Evolutionary conservation across 208 protist genomes (phyloP).

Genomic region (Trypanosoma boissoni): DNA sequence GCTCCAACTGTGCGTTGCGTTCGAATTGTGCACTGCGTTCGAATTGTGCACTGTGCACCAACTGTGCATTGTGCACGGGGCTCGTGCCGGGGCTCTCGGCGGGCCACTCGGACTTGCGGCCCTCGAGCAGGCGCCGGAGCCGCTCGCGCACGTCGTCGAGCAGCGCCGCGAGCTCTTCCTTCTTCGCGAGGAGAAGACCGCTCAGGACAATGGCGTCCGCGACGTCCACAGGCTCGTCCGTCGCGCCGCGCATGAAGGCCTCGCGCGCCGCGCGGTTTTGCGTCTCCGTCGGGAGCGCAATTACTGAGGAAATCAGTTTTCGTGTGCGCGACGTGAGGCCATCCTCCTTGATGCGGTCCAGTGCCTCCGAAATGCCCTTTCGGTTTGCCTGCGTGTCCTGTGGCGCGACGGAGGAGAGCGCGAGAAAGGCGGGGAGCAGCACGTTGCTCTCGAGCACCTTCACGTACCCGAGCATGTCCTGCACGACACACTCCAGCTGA

Average conservation of each 20-base stretch:
- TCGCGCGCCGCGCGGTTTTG: conserved; percentile 16
- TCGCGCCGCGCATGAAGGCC: conserved; percentile 17
- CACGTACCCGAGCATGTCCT: conserved; percentile 48
- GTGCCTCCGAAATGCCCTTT: neutral
- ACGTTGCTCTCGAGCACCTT: conserved; percentile 50
- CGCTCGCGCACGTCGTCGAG: conserved; percentile 21
- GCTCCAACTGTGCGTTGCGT: neutral
- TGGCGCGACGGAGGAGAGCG: conserved; percentile 26
- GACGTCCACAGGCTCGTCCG: conserved; percentile 22
- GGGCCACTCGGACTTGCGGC: conserved; percentile 5
- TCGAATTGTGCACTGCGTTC: neutral
- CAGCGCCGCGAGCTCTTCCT: conserved; percentile 26
- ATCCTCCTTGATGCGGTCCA: conserved; percentile 7
- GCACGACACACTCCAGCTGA: conserved; percentile 31
- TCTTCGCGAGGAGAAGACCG: conserved; percentile 26
- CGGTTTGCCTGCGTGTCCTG: conserved; percentile 15
- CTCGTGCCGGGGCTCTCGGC: neutral
- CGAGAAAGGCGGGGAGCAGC: conserved; percentile 40
- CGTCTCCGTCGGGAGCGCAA: conserved; percentile 6
- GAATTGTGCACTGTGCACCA: neutral
- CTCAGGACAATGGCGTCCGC: conserved; percentile 34
- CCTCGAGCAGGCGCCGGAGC: conserved; percentile 14
- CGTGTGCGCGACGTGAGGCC: conserved; percentile 16
- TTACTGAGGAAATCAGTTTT: conserved; percentile 16
- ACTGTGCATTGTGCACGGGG: neutral